A percentile compares a stretch with the other conserved stretches of the same genome.
Conservation (phyloP, 2,329 filamentous ascomycete species). For the Ophiocordyceps camponoti-floridani region DNA sequence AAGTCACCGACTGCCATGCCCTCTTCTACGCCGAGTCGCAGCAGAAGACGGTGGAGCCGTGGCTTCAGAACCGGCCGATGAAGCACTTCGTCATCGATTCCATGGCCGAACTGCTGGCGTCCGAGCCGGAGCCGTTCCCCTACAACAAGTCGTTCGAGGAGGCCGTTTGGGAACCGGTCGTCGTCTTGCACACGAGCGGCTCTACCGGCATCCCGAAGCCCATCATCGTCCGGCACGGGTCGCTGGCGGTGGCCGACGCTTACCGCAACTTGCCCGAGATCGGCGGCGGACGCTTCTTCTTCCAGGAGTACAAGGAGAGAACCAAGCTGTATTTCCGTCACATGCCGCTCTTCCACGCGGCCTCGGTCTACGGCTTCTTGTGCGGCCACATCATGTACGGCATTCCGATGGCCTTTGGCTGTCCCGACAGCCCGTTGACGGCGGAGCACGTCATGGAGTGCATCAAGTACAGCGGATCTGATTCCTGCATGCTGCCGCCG, state of each 20-base stretch:
- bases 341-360: slow-evolving; percentile 22
- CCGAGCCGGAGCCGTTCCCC: slow-evolving; percentile 10
- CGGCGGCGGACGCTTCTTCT: not conserved
- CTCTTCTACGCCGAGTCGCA: slow-evolving; percentile 12
- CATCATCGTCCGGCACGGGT: slow-evolving; percentile 19
- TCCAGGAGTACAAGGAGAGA: slow-evolving; percentile 1
- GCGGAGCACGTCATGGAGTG: slow-evolving; percentile 15
- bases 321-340: slow-evolving; percentile 2
- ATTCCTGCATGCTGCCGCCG: slow-evolving; percentile 16
- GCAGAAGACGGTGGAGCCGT: slow-evolving; percentile 2
- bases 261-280: slow-evolving; percentile 8
- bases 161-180: slow-evolving; percentile 3
- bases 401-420: slow-evolving; percentile 10
- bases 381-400: slow-evolving; percentile 12
- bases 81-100: slow-evolving; percentile 14
- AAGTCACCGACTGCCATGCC: slow-evolving; percentile 22
- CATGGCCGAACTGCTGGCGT: slow-evolving; percentile 15
- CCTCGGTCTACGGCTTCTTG: slow-evolving; percentile 9
- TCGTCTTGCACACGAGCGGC: slow-evolving; percentile 5
- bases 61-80: slow-evolving; percentile 12
- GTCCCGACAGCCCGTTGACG: slow-evolving; percentile 14
- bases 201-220: slow-evolving; percentile 10
- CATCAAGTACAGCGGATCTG: slow-evolving; percentile 9
- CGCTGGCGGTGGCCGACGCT: slow-evolving; percentile 16
- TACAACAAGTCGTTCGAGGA: slow-evolving; percentile 3